Percentiles rank a stretch among this genome's conserved stretches.
Evolutionary conservation across 208 protist species (phyloP).

Genomic region (Histomonas meleagridis): DNA sequence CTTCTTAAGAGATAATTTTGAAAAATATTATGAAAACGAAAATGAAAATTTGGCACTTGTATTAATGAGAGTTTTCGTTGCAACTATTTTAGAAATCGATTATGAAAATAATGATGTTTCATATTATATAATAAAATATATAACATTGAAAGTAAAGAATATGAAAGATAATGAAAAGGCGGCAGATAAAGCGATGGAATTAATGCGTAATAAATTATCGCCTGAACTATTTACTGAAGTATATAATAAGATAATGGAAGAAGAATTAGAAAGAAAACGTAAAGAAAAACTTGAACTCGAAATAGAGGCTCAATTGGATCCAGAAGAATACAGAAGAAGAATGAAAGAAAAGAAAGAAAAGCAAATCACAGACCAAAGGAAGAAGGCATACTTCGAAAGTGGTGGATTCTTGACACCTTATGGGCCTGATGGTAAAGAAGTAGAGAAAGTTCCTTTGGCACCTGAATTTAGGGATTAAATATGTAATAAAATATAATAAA

Average conservation of each 20-base stretch:
- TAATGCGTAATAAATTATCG: not conserved
- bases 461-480: no score
- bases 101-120: not conserved
- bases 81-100: not conserved
- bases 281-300: not conserved
- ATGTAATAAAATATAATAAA: no score
- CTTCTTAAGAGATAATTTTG: not conserved
- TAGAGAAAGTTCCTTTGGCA: not conserved
- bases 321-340: not conserved
- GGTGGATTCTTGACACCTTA: not conserved
- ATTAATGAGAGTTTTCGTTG: not conserved
- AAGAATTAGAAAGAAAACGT: not conserved
- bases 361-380: not conserved
- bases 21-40: not conserved
- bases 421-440: not conserved
- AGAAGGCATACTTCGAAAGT: not conserved
- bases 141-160: not conserved
- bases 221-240: not conserved
- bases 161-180: not conserved
- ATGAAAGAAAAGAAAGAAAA: not conserved
- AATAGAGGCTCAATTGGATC: not conserved
- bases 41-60: not conserved
- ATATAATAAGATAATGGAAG: not conserved
- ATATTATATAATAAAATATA: not conserved
- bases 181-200: no score